Base-by-base conservation (phyloP, 2,329 filamentous ascomycete genomes). In the Aspergillus alliaceus region DNA sequence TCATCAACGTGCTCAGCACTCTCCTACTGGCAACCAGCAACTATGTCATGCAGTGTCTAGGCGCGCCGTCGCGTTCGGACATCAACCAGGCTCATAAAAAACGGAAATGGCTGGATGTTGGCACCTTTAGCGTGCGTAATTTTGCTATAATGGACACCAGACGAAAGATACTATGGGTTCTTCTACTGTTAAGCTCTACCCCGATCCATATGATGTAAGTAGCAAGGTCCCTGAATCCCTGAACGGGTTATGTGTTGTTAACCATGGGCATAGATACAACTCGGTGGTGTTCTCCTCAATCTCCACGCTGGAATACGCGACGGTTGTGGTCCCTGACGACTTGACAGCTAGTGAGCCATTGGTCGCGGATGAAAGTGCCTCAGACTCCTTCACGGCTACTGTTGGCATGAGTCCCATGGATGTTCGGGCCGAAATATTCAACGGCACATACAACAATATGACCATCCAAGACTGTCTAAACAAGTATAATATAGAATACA, bases 1-100 rank as follows among this genome's bases (percentile, higher is more conserved):
- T 75, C 2, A 78, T 84, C 64, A 84, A 84, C 66, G 55, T 73
- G 1, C 66, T 82, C 31, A 75, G 76, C 29, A 81, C 79, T 0
- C 54, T 75, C 1, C 56, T 83, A 15, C 71, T 83, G 0, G 72
- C 74, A 1, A 78, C 78, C 4, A 79, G 77, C 37, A 82, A 82
- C 62, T 82, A 80, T 57, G 77, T 74, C 54, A 83, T 83, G 79
- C 82, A 85, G 58, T 72, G 78, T 20, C 66, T 85, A 12, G 76
- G 69, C 12, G 75, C 81, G 0, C 82, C 83, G 0, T 83, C 79
- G 1, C 69, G 83, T 24, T 57, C 64, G 8, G 80, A 84, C 39
- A 66, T 84, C 11, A 77, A 85, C 48, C 61, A 59, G 14, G 80
- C 80, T 0, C 83, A 86, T 67, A 50, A 59, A 0, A 60, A 64